These are phyloP conservation scores for Plicaturopsis crispa DNA, from an alignment of 768 basidiomycete species.

Conservation along the genomic window DNA sequence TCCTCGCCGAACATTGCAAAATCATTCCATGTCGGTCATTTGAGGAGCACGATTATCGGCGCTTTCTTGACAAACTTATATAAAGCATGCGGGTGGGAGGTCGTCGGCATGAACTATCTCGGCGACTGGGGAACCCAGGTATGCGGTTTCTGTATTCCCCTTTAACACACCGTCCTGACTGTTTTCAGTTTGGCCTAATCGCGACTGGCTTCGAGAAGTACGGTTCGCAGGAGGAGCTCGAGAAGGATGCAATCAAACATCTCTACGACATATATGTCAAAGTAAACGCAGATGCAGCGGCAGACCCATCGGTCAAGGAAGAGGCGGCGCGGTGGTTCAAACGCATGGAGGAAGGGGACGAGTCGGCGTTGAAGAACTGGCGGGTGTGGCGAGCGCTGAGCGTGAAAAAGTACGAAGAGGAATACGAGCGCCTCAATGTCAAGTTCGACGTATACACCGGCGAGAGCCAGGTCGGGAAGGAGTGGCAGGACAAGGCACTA, in stretches of 20 bases:
- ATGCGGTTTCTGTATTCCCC: conserved; percentile 10
- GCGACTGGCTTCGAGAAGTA: conserved; percentile 90
- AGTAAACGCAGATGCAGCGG: conserved; percentile 79
- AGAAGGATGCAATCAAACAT: conserved; percentile 89
- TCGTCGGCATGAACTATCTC: conserved; percentile 87
- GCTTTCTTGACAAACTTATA: conserved; percentile 88
- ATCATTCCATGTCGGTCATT: conserved; percentile 94
- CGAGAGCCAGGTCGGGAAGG: conserved; percentile 73
- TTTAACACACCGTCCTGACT: neutral
- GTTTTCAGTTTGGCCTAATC: conserved; percentile 70
- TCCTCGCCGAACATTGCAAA: conserved; percentile 98
- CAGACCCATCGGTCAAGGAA: conserved; percentile 62
- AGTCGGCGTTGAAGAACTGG: conserved; percentile 81
- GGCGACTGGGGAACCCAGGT: conserved; percentile 99
- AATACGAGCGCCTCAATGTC: conserved; percentile 86
- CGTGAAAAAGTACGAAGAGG: conserved; percentile 81
- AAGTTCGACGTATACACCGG: conserved; percentile 89
- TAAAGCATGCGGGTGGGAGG: conserved; percentile 89
- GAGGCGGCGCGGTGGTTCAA: conserved; percentile 86
- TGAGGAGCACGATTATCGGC: conserved; percentile 98
- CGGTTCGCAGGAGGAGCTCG: conserved; percentile 76
- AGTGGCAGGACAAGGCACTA: conserved; percentile 69
- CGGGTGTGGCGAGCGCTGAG: conserved; percentile 87
- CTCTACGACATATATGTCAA: conserved; percentile 92
- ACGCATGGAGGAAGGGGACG: conserved; percentile 91